A percentile compares a stretch with the other conserved stretches of the same genome.
Conservation (phyloP, 495 filamentous ascomycete genomes). For the Evernia prunastri region DNA sequence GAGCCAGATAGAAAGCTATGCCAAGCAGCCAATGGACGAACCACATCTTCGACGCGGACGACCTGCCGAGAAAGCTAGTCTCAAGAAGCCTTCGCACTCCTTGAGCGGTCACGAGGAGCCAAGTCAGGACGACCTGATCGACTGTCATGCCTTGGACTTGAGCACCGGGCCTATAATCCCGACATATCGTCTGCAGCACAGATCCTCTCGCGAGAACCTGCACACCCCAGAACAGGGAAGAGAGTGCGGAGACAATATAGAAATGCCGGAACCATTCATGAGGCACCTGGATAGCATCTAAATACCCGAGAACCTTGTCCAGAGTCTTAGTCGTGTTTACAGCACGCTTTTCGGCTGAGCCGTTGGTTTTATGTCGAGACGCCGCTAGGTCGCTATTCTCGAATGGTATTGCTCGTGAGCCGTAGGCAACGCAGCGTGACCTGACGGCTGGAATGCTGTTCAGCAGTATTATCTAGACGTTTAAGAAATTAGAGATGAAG, state of each 20-base stretch:
- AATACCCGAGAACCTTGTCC: constrained; percentile 40
- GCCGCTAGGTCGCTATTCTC: background rate
- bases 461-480: constrained; percentile 46
- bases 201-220: constrained; percentile 58
- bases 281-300: constrained; percentile 58
- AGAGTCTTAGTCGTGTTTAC: constrained; percentile 5
- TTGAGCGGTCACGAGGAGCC: constrained; percentile 68
- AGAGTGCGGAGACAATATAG: constrained; percentile 65
- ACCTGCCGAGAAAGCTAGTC: constrained; percentile 53
- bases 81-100: constrained; percentile 70
- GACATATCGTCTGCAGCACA: constrained; percentile 33
- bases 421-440: constrained; percentile 52
- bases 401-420: constrained; percentile 42
- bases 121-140: constrained; percentile 60
- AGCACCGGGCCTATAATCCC: background rate
- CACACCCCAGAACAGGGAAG: constrained; percentile 67
- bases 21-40: constrained; percentile 75
- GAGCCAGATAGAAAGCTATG: constrained; percentile 64
- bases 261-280: constrained; percentile 86
- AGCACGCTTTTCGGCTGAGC: background rate
- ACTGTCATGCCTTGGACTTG: constrained; percentile 49
- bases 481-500: background rate
- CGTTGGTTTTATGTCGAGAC: background rate
- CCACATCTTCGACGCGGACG: constrained; percentile 72
- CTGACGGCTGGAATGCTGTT: constrained; percentile 45